Percentiles rank a stretch among this genome's conserved stretches.
phyloP scores from a whole-genome alignment of 306 rosid species.

The Ziziphus jujuba region DNA sequence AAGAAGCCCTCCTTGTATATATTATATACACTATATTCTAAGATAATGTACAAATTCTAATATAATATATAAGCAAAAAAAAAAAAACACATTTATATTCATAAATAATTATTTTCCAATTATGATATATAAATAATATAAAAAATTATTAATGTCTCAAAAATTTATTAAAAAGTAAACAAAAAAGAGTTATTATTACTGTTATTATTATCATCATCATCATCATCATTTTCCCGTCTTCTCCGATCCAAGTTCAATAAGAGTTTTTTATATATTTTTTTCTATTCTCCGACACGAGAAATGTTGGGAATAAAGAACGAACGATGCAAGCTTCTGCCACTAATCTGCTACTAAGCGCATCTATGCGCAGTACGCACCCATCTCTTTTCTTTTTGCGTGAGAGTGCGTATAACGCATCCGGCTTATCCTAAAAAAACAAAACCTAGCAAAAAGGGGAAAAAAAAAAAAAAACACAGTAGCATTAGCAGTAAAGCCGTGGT shows the following conservation, averaged over 20 bases:
- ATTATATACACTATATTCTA: no score
- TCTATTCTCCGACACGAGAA: slow-evolving; percentile 9
- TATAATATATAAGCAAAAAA: no score
- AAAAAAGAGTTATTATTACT: no score
- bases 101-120: no score
- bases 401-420: slow-evolving; percentile 47
- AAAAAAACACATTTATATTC: no score
- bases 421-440: slow-evolving; percentile 17
- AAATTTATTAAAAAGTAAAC: no score
- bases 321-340: neutral
- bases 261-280: neutral
- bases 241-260: neutral
- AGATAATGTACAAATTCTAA: no score
- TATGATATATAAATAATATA: no score
- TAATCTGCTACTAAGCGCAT: slow-evolving; percentile 22
- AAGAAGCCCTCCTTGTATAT: no score
- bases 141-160: no score
- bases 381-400: slow-evolving; percentile 16
- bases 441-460: neutral
- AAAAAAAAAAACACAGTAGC: neutral
- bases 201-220: no score
- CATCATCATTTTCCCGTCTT: neutral
- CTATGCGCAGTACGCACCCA: slow-evolving; percentile 17
- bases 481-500: neutral
- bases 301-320: slow-evolving; percentile 17